phyloP scores from a whole-genome alignment of 495 filamentous ascomycete genomes.

The Corynascus novoguineensis region DNA sequence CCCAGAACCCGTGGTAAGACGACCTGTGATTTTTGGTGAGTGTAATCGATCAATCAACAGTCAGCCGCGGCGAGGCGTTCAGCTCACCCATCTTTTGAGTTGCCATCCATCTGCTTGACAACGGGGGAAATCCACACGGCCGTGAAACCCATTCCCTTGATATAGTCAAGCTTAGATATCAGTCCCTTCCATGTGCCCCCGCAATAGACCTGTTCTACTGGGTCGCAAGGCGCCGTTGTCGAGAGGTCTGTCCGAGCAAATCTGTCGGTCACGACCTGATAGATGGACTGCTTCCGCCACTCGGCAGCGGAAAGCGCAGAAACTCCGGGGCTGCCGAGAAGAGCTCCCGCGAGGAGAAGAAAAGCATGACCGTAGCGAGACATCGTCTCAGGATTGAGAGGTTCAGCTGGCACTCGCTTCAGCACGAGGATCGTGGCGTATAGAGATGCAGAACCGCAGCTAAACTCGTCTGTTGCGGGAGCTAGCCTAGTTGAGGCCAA shows the following conservation, averaged over 20 bases:
- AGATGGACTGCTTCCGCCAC: conserved; percentile 59
- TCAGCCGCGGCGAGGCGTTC: too few relatives aligned
- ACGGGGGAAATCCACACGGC: conserved; percentile 81
- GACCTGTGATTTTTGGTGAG: conserved; percentile 22
- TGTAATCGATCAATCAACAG: neutral
- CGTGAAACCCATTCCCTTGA: conserved; percentile 74
- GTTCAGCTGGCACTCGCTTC: too few relatives aligned
- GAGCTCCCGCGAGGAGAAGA: conserved; percentile 5
- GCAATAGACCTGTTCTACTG: conserved; percentile 55
- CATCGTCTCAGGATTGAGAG: too few relatives aligned
- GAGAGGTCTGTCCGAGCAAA: conserved; percentile 64
- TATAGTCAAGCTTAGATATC: conserved; percentile 62
- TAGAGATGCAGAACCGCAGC: too few relatives aligned
- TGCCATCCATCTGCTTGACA: conserved; percentile 52
- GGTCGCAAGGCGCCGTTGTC: conserved; percentile 51
- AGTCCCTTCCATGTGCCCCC: conserved; percentile 72
- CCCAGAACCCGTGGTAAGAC: conserved; percentile 75
- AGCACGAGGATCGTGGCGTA: too few relatives aligned
- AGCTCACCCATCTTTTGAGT: conserved; percentile 48
- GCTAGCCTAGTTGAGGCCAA: too few relatives aligned
- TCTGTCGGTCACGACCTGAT: conserved; percentile 71
- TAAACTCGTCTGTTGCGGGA: too few relatives aligned
- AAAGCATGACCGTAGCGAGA: neutral
- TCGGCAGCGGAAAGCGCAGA: conserved; percentile 20
- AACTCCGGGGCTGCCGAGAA: conserved; percentile 4